phyloP scores from a whole-genome alignment of 164 flowering plant genomes.

The Aristolochia californica region DNA sequence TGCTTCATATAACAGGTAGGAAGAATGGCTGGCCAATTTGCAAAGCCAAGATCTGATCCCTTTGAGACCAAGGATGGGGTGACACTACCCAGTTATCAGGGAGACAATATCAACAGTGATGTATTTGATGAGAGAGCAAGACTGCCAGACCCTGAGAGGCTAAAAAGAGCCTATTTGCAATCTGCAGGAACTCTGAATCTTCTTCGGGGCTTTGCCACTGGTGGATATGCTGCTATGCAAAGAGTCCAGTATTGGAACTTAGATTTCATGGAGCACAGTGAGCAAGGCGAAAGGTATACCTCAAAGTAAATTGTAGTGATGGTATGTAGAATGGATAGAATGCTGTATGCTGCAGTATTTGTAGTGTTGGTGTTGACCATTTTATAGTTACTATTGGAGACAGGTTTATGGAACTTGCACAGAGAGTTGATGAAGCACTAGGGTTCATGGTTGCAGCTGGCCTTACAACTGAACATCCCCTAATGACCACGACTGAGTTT shows the following conservation, averaged over 20 bases:
- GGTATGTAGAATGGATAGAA: no score
- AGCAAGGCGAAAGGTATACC: conserved; percentile 40
- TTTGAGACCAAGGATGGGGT: conserved; percentile 40
- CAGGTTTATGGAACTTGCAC: conserved; percentile 43
- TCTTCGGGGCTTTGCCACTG: conserved; percentile 41
- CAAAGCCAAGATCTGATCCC: conserved; percentile 43
- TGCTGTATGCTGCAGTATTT: no score
- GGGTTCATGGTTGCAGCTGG: conserved; percentile 51
- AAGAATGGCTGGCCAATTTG: conserved; percentile 52
- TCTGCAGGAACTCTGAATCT: conserved; percentile 47
- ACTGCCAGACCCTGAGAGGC: conserved; percentile 41
- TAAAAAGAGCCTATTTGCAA: conserved; percentile 37
- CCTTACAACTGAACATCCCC: conserved; percentile 26
- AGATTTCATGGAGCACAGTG: conserved; percentile 32
- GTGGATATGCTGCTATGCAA: conserved; percentile 47
- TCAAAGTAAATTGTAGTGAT: no score
- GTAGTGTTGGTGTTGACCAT: neutral
- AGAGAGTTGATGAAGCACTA: conserved; percentile 48
- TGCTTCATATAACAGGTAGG: conserved; percentile 23
- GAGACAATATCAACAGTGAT: conserved; percentile 38
- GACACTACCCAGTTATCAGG: conserved; percentile 39
- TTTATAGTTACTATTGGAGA: neutral
- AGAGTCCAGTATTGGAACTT: conserved; percentile 46
- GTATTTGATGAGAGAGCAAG: conserved; percentile 38
- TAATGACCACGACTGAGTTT: conserved; percentile 35